phyloP scores from a whole-genome alignment of 306 rosid genomes.

The Glycine tomentella region DNA sequence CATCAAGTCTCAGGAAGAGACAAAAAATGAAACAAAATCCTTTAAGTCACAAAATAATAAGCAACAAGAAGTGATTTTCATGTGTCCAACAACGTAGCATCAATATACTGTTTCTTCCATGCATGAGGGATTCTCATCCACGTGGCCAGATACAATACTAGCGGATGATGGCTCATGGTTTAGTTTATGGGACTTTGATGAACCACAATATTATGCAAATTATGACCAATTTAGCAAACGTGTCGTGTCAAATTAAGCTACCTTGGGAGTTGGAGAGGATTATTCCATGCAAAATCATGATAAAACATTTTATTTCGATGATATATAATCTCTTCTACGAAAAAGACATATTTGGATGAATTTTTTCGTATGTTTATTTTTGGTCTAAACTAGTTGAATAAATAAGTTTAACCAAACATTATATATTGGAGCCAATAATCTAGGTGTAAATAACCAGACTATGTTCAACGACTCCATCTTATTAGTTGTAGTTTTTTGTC shows the following conservation, averaged over 20 bases:
- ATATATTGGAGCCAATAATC: no score
- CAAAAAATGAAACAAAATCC: conserved; percentile 28
- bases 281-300: conserved; percentile 24
- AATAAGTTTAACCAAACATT: no score
- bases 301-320: not conserved
- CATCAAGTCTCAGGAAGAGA: not conserved
- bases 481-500: no score
- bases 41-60: conserved; percentile 17
- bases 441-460: not conserved
- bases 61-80: conserved; percentile 30
- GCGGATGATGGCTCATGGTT: conserved; percentile 48
- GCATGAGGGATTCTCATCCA: conserved; percentile 39
- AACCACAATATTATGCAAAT: not conserved
- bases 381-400: not conserved
- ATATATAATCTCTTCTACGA: not conserved
- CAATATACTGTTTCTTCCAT: conserved; percentile 36
- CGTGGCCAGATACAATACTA: conserved; percentile 44
- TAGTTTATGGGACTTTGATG: conserved; percentile 64
- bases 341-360: conserved; percentile 30
- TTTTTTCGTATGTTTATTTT: not conserved
- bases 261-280: conserved; percentile 7
- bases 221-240: conserved; percentile 31
- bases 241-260: conserved; percentile 23
- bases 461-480: no score
- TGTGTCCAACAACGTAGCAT: conserved; percentile 23